phyloP scores from a whole-genome alignment of 257 asterid genomes.

The Penstemon eatonii region DNA sequence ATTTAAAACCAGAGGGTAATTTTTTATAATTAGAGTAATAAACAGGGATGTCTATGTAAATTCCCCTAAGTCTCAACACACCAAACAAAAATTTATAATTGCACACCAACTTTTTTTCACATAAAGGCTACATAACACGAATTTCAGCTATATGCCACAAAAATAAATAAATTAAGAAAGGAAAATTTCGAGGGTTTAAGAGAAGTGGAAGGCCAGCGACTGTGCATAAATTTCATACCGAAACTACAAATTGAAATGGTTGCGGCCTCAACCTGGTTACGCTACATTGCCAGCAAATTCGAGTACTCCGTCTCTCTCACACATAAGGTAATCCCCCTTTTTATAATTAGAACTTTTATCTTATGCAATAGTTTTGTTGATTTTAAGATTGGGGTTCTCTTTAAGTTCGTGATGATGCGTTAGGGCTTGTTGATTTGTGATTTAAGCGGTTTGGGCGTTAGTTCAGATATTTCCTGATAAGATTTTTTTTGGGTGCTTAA shows the following conservation, averaged over 20 bases:
- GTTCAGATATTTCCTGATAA: neutral
- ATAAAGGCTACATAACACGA: no score
- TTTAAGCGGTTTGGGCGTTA: conserved; percentile 1
- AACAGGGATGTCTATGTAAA: no score
- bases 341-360: neutral
- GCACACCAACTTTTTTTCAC: no score
- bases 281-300: conserved; percentile 51
- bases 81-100: no score
- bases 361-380: neutral
- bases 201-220: neutral
- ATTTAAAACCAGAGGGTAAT: no score
- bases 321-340: conserved; percentile 42
- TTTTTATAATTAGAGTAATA: no score
- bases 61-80: no score
- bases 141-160: neutral
- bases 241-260: conserved; percentile 46
- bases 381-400: neutral
- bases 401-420: neutral
- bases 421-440: no score
- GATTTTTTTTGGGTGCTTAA: neutral
- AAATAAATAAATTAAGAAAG: neutral
- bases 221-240: no score
- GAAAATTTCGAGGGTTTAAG: neutral
- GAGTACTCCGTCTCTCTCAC: conserved; percentile 56
- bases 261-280: conserved; percentile 57